These are phyloP conservation scores for Pecoramyces ruminantium DNA, from an alignment of 192 early-diverging fungal genomes.

Conservation along the genomic window DNA sequence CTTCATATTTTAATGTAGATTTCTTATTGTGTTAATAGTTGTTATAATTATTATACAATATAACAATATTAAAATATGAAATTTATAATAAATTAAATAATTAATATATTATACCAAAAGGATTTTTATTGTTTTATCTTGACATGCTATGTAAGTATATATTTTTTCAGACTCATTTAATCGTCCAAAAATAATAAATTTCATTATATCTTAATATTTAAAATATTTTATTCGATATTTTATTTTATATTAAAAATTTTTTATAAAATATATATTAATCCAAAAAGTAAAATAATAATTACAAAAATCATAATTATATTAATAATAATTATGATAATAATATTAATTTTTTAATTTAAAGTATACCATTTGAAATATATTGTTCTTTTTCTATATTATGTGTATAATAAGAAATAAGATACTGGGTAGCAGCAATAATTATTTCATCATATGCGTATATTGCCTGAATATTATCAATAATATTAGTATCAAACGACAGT, in stretches of 20 bases:
- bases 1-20: neutral
- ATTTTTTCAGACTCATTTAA: neutral
- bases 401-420: neutral
- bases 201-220: neutral
- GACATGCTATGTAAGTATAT: neutral
- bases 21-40: no score
- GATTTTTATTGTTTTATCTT: neutral
- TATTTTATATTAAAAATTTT: no score
- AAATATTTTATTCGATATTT: neutral
- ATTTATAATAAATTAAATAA: no score
- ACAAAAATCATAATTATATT: no score
- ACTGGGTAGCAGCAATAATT: neutral
- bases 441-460: neutral
- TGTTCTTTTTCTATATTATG: neutral
- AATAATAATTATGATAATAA: no score
- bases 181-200: neutral
- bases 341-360: neutral
- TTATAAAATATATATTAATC: no score
- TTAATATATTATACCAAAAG: neutral
- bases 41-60: no score
- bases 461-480: neutral
- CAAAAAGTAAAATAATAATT: no score
- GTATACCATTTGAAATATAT: neutral
- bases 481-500: neutral
- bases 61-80: no score